phyloP scores from a whole-genome alignment of 805 yeast species.

The Schizosaccharomyces octosporus region DNA sequence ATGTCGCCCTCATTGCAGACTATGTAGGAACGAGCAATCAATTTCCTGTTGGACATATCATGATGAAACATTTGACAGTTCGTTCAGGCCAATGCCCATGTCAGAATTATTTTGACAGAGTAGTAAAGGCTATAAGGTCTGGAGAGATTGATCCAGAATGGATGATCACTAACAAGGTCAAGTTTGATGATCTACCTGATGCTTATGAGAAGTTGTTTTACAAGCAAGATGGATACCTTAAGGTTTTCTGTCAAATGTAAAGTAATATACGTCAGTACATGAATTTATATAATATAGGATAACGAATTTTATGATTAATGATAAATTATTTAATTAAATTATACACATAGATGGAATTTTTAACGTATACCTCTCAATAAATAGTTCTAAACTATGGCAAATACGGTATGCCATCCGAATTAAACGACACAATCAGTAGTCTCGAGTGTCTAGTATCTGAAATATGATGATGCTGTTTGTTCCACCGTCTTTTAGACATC shows the following conservation, averaged over 20 bases:
- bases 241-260: background rate
- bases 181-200: background rate
- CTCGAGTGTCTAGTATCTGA: background rate
- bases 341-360: no score
- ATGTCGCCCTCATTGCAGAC: conserved; percentile 4
- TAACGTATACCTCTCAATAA: no score
- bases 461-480: background rate
- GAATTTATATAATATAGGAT: background rate
- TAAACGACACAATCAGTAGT: background rate
- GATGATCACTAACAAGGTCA: background rate
- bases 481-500: background rate
- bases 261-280: background rate
- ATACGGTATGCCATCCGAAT: no score
- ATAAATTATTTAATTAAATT: no score
- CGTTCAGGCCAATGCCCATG: conserved; percentile 1
- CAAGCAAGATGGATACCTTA: background rate
- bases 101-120: background rate
- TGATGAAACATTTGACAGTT: conserved; percentile 3
- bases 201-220: background rate
- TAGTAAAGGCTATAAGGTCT: background rate
- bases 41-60: conserved; percentile 3
- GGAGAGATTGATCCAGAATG: background rate
- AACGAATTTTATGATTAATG: no score
- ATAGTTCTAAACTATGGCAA: no score
- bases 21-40: conserved; percentile 7